phyloP scores from a whole-genome alignment of 208 protist species.

The Wallacemonas collosoma region DNA sequence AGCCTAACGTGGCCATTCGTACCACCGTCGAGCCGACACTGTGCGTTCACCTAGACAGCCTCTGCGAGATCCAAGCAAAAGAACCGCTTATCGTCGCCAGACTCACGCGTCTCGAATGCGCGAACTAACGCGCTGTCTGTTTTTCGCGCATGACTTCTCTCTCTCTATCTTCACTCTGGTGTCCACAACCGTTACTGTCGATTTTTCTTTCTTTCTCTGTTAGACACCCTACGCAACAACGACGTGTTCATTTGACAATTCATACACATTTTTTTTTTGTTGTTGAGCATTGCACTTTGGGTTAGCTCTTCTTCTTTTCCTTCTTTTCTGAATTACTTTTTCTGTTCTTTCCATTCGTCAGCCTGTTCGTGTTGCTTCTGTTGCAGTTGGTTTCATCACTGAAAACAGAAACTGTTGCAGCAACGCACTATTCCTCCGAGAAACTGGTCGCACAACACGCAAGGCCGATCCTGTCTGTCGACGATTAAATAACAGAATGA shows the following conservation, averaged over 20 bases:
- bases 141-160: too few species aligned
- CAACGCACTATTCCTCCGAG: too few species aligned
- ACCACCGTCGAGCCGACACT: slow-evolving; percentile 33
- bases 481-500: too few species aligned
- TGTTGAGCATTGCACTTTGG: neutral
- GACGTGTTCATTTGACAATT: slow-evolving; percentile 16
- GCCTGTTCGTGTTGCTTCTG: neutral
- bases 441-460: too few species aligned
- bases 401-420: too few species aligned
- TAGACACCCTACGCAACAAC: too few species aligned
- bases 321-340: neutral
- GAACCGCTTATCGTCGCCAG: slow-evolving; percentile 29
- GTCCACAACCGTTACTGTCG: neutral
- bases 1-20: slow-evolving; percentile 34
- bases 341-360: slow-evolving; percentile 13
- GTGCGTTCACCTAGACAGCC: slow-evolving; percentile 29
- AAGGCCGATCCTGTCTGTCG: too few species aligned
- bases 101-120: slow-evolving; percentile 20
- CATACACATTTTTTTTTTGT: slow-evolving; percentile 4
- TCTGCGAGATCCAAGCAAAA: slow-evolving; percentile 28
- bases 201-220: neutral
- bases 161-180: too few species aligned
- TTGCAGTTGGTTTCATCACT: neutral
- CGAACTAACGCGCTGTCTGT: neutral
- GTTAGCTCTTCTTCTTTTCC: too few species aligned